These are phyloP conservation scores for Fraxinus greggii DNA, from an alignment of 305 asterid genomes.

Conservation along the genomic window DNA sequence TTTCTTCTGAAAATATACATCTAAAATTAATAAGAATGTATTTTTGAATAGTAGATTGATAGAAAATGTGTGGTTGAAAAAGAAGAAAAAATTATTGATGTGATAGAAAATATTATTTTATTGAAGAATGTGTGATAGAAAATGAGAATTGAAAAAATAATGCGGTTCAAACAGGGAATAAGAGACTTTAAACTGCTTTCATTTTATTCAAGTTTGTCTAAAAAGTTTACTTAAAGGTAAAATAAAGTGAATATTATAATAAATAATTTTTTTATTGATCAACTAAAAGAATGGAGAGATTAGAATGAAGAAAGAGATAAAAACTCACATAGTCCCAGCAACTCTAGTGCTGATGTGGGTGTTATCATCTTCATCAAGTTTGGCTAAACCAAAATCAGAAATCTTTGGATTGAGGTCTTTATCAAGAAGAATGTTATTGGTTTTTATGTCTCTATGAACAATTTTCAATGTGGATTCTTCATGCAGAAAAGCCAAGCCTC, in stretches of 20 bases:
- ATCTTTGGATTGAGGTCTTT: conserved; percentile 53
- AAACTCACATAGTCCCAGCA: conserved; percentile 59
- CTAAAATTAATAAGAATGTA: too few species aligned
- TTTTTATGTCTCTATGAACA: conserved; percentile 62
- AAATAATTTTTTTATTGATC: not conserved
- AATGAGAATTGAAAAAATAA: too few species aligned
- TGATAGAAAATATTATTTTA: too few species aligned
- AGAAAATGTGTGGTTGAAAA: too few species aligned
- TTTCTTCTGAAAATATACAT: too few species aligned
- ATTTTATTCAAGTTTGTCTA: not conserved
- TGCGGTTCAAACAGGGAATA: too few species aligned
- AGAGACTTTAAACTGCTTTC: not conserved
- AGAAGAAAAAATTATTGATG: too few species aligned
- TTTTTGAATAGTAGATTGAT: too few species aligned
- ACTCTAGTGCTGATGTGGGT: conserved; percentile 52
- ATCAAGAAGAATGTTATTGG: conserved; percentile 55
- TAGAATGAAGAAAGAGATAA: not conserved
- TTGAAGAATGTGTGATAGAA: too few species aligned
- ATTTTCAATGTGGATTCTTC: conserved; percentile 58
- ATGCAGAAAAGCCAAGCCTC: conserved; percentile 51
- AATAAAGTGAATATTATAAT: not conserved
- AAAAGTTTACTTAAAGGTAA: not conserved
- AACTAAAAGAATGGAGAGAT: not conserved
- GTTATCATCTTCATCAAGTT: conserved; percentile 54
- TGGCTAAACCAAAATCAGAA: conserved; percentile 64